Evolutionary conservation across 139 green algal species (phyloP), one percentile per base, ranked within the genome.

Genomic region (Gonium pectorale): DNA sequence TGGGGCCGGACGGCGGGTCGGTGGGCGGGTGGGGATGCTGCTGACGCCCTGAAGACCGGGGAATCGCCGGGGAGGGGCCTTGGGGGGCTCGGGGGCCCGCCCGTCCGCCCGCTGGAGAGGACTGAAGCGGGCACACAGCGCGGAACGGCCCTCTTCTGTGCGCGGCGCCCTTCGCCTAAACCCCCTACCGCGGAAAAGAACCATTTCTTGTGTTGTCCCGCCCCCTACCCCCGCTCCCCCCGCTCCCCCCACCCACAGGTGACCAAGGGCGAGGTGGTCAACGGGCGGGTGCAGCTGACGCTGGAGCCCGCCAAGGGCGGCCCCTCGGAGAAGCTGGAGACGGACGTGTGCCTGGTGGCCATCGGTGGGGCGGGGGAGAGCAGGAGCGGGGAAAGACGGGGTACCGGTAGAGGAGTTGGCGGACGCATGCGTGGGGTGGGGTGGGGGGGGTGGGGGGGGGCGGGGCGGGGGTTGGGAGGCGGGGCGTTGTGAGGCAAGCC

Each of bases 281-380:
- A 79, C 40, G 88, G 90, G 38, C 80, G 59, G 1, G 93, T 98
- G 22, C 90, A 93, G 70, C 88, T 99, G 44, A 92, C 86, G 0
- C 63, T 94, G 75, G 92, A 95, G 90, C 87, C 92, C 4, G 71
- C 91, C 40, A 94, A 96, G 87, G 95, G 95, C 4, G 97, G 97
- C 11, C 86, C 93, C 0, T 44, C 88, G 27, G 89, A 95, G 54
- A 90, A 77, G 3, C 75, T 99, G 31, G 91, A 97, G 31, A 95
- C 94, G 8, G 97, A 99, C 31, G 87, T 98, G 13, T 95, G 99
- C 60, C 95, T 99, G 24, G 97, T 99, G 52, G 93, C 95, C 41
- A 97, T 96, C 37, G 97, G 97, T 95, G 41, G 29, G 88, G 33
- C 0, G 19, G 21, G 46, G 31, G 46, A 19, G 19, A 29, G 8